A percentile compares a stretch with the other conserved stretches of the same genome.
Evolutionary conservation across 805 yeast species (phyloP).

Genomic region (Zygoascus ofunaensis): DNA sequence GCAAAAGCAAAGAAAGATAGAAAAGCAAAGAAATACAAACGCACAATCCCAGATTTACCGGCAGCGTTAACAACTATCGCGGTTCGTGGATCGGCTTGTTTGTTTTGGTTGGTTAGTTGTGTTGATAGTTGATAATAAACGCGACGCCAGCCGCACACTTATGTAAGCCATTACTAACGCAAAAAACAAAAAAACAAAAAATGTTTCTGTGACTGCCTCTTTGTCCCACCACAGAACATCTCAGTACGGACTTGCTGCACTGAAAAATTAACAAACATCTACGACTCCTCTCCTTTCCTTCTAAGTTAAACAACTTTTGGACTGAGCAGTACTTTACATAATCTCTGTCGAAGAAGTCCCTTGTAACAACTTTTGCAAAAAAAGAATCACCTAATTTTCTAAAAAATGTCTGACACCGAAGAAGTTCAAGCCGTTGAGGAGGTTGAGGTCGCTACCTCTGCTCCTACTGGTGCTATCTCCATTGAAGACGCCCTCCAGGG

Average conservation of each 20-base stretch:
- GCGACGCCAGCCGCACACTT: not conserved
- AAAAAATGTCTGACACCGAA: constrained; percentile 78
- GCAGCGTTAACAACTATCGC: no score
- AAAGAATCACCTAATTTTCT: no score
- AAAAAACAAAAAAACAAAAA: not conserved
- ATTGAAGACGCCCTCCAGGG: constrained; percentile 98
- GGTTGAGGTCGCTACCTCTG: constrained; percentile 70
- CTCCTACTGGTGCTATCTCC: constrained; percentile 80
- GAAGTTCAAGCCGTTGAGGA: constrained; percentile 73
- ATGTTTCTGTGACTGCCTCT: constrained; percentile 3
- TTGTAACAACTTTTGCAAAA: not conserved
- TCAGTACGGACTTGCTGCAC: not conserved
- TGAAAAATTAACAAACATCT: not conserved
- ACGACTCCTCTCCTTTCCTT: not conserved
- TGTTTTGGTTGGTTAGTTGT: not conserved
- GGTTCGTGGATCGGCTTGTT: no score
- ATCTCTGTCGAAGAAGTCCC: constrained; percentile 30
- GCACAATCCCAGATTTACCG: no score
- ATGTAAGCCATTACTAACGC: no score
- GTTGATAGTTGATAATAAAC: no score
- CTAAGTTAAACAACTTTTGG: constrained; percentile 10
- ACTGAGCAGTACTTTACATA: constrained; percentile 25
- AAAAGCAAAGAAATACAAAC: no score
- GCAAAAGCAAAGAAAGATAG: not conserved
- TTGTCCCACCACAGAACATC: not conserved